Conservation (phyloP, 208 protist species). For the Crithidia sp. region DNA sequence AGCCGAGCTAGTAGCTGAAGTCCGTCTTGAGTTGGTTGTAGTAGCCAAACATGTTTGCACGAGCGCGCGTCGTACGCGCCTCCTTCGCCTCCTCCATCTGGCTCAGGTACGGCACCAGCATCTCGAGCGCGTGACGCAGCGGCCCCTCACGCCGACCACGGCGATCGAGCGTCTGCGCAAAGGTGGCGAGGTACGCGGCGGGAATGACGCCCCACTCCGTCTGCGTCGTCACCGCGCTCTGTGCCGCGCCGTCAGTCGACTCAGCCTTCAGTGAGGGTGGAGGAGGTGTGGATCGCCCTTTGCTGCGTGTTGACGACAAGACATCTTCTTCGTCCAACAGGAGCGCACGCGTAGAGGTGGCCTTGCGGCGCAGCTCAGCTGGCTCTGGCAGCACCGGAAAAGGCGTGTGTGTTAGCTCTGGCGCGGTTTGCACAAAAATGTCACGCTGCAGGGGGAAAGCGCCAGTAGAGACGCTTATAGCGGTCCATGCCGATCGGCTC, state of each 20-base stretch:
- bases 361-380: slow-evolving; percentile 26
- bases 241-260: not conserved
- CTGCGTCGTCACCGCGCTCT: slow-evolving; percentile 19
- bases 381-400: slow-evolving; percentile 55
- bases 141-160: slow-evolving; percentile 70
- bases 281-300: not conserved
- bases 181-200: slow-evolving; percentile 53
- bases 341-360: slow-evolving; percentile 2
- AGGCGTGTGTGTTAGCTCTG: slow-evolving; percentile 19
- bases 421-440: slow-evolving; percentile 76
- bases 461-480: slow-evolving; percentile 88
- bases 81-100: slow-evolving; percentile 40
- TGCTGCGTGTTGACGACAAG: slow-evolving; percentile 1
- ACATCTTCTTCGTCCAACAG: slow-evolving; percentile 66
- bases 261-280: not conserved
- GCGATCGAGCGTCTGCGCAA: slow-evolving; percentile 66
- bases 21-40: slow-evolving; percentile 71
- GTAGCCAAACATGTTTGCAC: slow-evolving; percentile 79
- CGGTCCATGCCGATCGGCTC: slow-evolving; percentile 86
- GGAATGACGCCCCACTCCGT: slow-evolving; percentile 72
- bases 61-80: slow-evolving; percentile 62
- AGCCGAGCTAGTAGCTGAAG: slow-evolving; percentile 26
- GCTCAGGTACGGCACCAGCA: slow-evolving; percentile 56
- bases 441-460: slow-evolving; percentile 80
- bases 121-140: slow-evolving; percentile 54